Evolutionary conservation across 176 grass and related monocot genomes (phyloP).

Genomic region (Eragrostis curvula): DNA sequence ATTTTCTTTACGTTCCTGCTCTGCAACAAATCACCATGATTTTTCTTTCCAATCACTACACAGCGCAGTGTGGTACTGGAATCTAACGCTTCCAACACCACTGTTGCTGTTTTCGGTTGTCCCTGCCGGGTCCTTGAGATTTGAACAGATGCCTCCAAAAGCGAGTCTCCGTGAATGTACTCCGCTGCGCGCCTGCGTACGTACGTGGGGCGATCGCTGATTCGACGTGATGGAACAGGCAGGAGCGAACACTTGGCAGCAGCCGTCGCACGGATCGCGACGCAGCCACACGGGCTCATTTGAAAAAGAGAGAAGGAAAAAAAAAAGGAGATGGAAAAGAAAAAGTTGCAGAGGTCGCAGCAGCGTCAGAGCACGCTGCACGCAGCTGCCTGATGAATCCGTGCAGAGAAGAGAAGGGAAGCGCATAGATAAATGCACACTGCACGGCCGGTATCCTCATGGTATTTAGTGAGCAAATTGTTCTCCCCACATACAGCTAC

Average conservation of each 20-base stretch:
- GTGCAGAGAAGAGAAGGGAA: slow-evolving; percentile 11
- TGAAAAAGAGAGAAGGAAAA: not conserved
- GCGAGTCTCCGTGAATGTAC: slow-evolving; percentile 43
- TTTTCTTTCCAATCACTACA: not conserved
- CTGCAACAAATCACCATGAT: not conserved
- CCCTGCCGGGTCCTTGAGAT: slow-evolving; percentile 8
- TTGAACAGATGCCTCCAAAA: slow-evolving; percentile 47
- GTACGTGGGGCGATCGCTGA: slow-evolving; percentile 11
- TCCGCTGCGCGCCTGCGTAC: not conserved
- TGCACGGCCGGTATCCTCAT: slow-evolving; percentile 57
- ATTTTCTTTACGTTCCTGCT: not conserved
- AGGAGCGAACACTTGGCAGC: slow-evolving; percentile 37
- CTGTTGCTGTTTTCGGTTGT: not conserved
- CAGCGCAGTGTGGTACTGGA: not conserved
- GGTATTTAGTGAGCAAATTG: slow-evolving; percentile 77
- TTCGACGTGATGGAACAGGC: slow-evolving; percentile 53
- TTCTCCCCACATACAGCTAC: slow-evolving; percentile 35
- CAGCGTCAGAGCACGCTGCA: slow-evolving; percentile 10
- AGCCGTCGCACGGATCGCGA: not conserved
- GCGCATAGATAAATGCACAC: slow-evolving; percentile 21
- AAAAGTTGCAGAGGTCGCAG: not conserved
- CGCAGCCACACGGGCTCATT: slow-evolving; percentile 19
- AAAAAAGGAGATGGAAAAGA: not conserved
- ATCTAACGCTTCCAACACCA: not conserved
- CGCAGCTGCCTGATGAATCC: slow-evolving; percentile 10